Evolutionary conservation across 495 filamentous ascomycete genomes (phyloP).

Genomic region (Penicillium egyptiacum): DNA sequence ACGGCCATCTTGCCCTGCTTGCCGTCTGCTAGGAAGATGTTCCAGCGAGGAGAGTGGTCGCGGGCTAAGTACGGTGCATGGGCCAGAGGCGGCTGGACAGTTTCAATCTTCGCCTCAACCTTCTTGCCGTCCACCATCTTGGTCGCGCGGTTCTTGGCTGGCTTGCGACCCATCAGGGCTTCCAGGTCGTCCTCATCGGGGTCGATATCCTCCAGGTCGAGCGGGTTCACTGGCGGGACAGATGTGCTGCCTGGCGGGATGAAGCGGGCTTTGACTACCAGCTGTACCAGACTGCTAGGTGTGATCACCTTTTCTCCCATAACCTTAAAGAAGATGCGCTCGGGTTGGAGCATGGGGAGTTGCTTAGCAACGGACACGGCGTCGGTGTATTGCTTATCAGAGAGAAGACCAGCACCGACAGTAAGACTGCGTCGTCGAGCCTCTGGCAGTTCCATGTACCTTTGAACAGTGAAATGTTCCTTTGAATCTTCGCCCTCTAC

Average conservation of each 20-base stretch:
- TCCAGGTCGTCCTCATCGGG: slow-evolving; percentile 91
- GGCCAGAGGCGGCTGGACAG: slow-evolving; percentile 75
- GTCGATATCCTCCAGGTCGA: slow-evolving; percentile 87
- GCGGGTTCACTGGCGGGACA: slow-evolving; percentile 68
- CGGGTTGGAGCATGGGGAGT: slow-evolving; percentile 78
- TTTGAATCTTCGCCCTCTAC: slow-evolving; percentile 73
- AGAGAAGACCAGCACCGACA: slow-evolving; percentile 66
- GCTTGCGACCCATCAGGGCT: slow-evolving; percentile 77
- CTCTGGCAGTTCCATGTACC: slow-evolving; percentile 82
- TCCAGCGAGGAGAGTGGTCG: slow-evolving; percentile 87
- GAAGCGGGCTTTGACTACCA: slow-evolving; percentile 93
- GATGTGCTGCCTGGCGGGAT: slow-evolving; percentile 78
- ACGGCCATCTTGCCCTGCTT: slow-evolving; percentile 95
- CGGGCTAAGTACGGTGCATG: slow-evolving; percentile 86
- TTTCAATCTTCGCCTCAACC: slow-evolving; percentile 50
- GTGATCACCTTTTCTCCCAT: slow-evolving; percentile 89
- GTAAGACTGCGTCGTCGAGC: slow-evolving; percentile 68
- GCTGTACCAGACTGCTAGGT: slow-evolving; percentile 87
- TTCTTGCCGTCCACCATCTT: slow-evolving; percentile 59
- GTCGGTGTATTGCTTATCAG: slow-evolving; percentile 70
- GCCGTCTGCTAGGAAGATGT: slow-evolving; percentile 88
- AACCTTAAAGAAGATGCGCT: slow-evolving; percentile 98
- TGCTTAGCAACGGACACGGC: slow-evolving; percentile 75
- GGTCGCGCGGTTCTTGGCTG: slow-evolving; percentile 55
- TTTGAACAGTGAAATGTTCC: slow-evolving; percentile 74